Percentiles rank a stretch among this genome's conserved stretches.
Conservation (phyloP, 192 early-diverging fungal species). For the Coemansia asiatica region DNA sequence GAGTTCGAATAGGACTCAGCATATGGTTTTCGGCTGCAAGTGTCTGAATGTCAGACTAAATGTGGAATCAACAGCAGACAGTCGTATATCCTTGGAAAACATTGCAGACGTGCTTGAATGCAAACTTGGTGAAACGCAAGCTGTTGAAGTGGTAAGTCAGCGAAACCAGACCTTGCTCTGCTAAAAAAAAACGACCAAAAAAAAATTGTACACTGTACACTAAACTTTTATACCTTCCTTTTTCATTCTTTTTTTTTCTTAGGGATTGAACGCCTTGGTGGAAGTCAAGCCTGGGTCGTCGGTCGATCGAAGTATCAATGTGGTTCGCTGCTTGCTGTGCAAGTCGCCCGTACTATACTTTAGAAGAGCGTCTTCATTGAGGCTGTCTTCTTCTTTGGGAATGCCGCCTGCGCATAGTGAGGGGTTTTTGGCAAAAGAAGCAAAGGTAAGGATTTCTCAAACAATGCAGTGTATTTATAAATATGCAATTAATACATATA, state of each 20-base stretch:
- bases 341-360: constrained; percentile 40
- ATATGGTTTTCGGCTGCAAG: constrained; percentile 20
- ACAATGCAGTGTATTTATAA: no score
- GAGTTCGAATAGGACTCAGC: not conserved
- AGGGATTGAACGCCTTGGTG: constrained; percentile 36
- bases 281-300: constrained; percentile 51
- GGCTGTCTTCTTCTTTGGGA: not conserved
- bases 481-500: not conserved
- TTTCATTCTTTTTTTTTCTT: not conserved
- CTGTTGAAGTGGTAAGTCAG: constrained; percentile 44
- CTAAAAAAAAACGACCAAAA: no score
- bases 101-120: constrained; percentile 44
- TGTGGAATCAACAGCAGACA: constrained; percentile 17
- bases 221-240: not conserved
- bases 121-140: constrained; percentile 19
- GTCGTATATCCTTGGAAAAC: constrained; percentile 37
- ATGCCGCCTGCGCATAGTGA: constrained; percentile 26
- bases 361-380: not conserved
- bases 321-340: constrained; percentile 50
- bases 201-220: no score
- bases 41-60: constrained; percentile 47
- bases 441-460: constrained; percentile 11
- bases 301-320: constrained; percentile 51
- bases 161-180: not conserved
- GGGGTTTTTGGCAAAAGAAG: constrained; percentile 27